Evolutionary conservation across 2,329 filamentous ascomycete genomes (phyloP).

Genomic region (Fusarium phyllophilum): DNA sequence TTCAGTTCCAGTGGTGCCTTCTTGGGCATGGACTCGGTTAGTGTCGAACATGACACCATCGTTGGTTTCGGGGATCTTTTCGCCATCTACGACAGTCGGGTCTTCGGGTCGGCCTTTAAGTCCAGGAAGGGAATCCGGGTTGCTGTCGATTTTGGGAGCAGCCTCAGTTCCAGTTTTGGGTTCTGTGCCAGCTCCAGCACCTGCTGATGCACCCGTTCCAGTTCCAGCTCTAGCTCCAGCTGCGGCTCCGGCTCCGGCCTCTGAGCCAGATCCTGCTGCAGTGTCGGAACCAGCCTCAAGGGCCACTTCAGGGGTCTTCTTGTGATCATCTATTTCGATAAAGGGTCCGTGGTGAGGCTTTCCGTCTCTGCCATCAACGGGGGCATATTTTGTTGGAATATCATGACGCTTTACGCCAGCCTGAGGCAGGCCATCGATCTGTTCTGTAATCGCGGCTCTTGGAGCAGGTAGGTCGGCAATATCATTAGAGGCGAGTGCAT

Average conservation of each 20-base stretch:
- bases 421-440: constrained; percentile 41
- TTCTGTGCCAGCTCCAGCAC: neutral
- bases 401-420: constrained; percentile 50
- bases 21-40: constrained; percentile 76
- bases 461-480: constrained; percentile 38
- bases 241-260: neutral
- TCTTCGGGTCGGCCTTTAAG: constrained; percentile 63
- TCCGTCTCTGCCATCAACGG: constrained; percentile 91
- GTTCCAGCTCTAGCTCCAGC: constrained; percentile 5
- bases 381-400: constrained; percentile 75
- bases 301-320: constrained; percentile 38
- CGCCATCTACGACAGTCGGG: constrained; percentile 65
- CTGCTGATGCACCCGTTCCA: neutral
- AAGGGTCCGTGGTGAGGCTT: constrained; percentile 91
- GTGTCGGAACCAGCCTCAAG: constrained; percentile 8
- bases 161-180: constrained; percentile 7
- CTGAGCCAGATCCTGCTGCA: constrained; percentile 12
- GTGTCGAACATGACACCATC: constrained; percentile 96
- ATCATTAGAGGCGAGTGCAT: constrained; percentile 52
- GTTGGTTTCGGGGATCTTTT: constrained; percentile 70
- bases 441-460: constrained; percentile 38
- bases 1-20: constrained; percentile 88
- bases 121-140: constrained; percentile 53
- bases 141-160: constrained; percentile 40
- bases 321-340: constrained; percentile 64